Percentiles rank a stretch among this genome's conserved stretches.
These are phyloP conservation scores for Copromyces sp. DNA, from an alignment of 495 filamentous ascomycete species.

Conservation along the genomic window DNA sequence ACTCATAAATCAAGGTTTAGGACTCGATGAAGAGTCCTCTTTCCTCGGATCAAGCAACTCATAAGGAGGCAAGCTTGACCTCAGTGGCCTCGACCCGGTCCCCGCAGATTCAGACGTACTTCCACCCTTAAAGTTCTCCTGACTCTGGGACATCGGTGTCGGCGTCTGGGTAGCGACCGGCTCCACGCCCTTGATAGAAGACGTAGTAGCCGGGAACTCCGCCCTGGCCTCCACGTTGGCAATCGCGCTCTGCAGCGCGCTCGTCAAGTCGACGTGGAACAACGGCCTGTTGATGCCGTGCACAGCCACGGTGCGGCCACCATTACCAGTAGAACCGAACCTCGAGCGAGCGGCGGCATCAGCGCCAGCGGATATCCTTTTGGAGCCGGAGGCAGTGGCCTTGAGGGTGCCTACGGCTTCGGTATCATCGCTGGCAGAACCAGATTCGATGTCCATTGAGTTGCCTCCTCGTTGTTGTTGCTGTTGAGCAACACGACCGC, in stretches of 20 bases:
- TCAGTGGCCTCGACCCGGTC: not conserved
- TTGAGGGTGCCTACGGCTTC: not conserved
- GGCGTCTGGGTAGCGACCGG: not conserved
- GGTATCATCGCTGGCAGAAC: not conserved
- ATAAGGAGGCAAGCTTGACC: not conserved
- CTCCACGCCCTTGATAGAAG: not conserved
- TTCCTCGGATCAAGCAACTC: not conserved
- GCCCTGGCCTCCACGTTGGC: constrained; percentile 53
- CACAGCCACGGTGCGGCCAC: constrained; percentile 46
- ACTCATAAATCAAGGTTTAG: not conserved
- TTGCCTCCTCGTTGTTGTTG: not conserved
- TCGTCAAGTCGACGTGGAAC: constrained; percentile 92
- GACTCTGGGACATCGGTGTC: not conserved
- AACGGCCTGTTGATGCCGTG: constrained; percentile 81
- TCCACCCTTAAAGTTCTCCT: not conserved
- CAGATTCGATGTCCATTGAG: not conserved
- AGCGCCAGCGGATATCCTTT: not conserved
- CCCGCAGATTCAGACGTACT: not conserved
- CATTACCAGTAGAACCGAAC: not conserved
- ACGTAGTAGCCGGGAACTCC: not conserved
- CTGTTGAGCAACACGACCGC: not conserved
- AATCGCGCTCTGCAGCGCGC: constrained; percentile 81
- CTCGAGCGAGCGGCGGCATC: not conserved
- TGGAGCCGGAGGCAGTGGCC: not conserved
- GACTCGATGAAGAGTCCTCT: not conserved